A percentile compares a stretch with the other conserved stretches of the same genome.
These are phyloP conservation scores for Plasmopara viticola DNA, from an alignment of 352 stramenopile species.

Conservation along the genomic window DNA sequence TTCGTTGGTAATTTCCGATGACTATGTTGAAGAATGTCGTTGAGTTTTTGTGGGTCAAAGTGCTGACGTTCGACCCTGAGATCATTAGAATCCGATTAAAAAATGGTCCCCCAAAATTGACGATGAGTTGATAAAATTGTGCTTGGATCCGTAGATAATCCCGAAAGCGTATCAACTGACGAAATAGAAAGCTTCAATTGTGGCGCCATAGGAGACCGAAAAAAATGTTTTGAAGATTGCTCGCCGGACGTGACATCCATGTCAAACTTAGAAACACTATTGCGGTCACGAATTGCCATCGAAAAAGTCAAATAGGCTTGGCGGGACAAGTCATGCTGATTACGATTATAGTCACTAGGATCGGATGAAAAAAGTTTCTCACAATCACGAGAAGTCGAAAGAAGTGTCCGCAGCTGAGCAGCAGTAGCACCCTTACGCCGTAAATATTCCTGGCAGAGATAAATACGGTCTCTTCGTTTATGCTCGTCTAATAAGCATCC, in stretches of 20 bases:
- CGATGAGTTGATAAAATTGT: conserved; percentile 2
- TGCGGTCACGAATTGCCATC: not conserved
- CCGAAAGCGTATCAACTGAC: conserved; percentile 1
- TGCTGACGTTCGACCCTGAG: not conserved
- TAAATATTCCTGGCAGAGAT: conserved; percentile 4
- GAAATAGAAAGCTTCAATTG: conserved; percentile 1
- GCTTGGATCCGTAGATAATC: not conserved
- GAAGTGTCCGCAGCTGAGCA: conserved; percentile 4
- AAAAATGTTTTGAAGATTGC: not conserved
- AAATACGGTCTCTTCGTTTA: conserved; percentile 4
- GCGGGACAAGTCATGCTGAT: not conserved
- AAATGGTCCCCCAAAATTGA: conserved; percentile 5
- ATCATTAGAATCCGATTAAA: not conserved
- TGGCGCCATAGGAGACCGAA: not conserved
- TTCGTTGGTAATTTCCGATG: not conserved
- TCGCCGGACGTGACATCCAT: conserved; percentile 1
- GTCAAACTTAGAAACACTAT: conserved; percentile 11
- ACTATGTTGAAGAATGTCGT: conserved; percentile 1
- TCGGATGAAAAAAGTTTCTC: not conserved
- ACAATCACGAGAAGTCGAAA: not conserved
- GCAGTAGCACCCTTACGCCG: not conserved
- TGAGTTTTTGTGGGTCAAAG: not conserved
- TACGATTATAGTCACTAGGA: not conserved
- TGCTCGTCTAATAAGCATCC: conserved; percentile 9
- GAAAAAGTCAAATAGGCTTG: conserved; percentile 4